Percentiles rank a stretch among this genome's conserved stretches.
phyloP scores from a whole-genome alignment of 2,329 filamentous ascomycete species.

The Pseudogymnoascus pannorum region DNA sequence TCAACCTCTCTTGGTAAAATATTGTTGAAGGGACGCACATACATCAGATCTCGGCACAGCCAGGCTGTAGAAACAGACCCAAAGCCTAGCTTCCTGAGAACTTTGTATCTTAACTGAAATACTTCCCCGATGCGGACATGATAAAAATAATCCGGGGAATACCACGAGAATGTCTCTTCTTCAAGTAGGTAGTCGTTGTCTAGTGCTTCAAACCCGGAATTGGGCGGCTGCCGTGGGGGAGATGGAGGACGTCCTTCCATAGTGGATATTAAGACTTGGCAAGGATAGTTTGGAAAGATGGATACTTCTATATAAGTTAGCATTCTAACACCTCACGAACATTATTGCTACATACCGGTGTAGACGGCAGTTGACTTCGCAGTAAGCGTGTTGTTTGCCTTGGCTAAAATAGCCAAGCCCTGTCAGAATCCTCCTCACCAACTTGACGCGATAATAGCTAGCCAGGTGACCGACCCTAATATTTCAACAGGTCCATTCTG shows the following conservation, averaged over 20 bases:
- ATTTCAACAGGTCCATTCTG: too few relatives aligned
- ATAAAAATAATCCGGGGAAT: slow-evolving; percentile 20
- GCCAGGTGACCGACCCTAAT: too few relatives aligned
- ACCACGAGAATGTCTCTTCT: slow-evolving; percentile 22
- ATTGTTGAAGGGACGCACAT: slow-evolving; percentile 3
- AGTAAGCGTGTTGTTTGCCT: too few relatives aligned
- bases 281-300: neutral
- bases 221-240: neutral
- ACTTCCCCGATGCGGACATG: slow-evolving; percentile 22
- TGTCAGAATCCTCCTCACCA: too few relatives aligned
- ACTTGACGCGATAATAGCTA: too few relatives aligned
- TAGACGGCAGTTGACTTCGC: neutral
- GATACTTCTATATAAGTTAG: neutral
- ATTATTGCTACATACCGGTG: neutral
- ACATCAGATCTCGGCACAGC: slow-evolving; percentile 20
- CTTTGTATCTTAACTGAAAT: slow-evolving; percentile 21
- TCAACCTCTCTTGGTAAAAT: neutral
- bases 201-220: neutral
- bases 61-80: slow-evolving; percentile 20
- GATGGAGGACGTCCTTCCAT: neutral
- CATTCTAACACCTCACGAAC: neutral
- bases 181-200: slow-evolving; percentile 16
- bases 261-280: neutral
- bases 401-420: too few relatives aligned
- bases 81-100: slow-evolving; percentile 23